Evolutionary conservation across 805 yeast genomes (phyloP).

Genomic region (Soucietia sequanensis): DNA sequence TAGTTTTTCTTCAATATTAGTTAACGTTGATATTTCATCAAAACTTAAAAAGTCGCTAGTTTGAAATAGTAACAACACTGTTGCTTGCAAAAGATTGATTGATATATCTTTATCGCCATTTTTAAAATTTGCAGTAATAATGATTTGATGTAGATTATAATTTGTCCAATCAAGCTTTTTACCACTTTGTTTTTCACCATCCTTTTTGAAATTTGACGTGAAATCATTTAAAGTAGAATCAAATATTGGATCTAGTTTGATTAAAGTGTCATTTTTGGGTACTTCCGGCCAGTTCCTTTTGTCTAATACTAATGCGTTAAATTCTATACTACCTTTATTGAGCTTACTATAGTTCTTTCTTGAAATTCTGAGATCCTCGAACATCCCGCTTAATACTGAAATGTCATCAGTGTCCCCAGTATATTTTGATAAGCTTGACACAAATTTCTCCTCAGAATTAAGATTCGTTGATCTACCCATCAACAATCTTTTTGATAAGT

Average conservation of each 20-base stretch:
- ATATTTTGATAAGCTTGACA: slow-evolving; percentile 19
- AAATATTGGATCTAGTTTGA: slow-evolving; percentile 25
- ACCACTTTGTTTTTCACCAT: slow-evolving; percentile 19
- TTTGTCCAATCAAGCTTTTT: slow-evolving; percentile 41
- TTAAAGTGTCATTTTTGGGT: slow-evolving; percentile 20
- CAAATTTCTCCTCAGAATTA: slow-evolving; percentile 20
- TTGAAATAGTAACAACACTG: slow-evolving; percentile 38
- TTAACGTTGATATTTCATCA: slow-evolving; percentile 18
- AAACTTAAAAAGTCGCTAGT: slow-evolving; percentile 17
- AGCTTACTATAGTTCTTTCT: slow-evolving; percentile 10
- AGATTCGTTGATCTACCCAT: slow-evolving; percentile 18
- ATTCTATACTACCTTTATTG: slow-evolving; percentile 14
- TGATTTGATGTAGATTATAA: slow-evolving; percentile 41
- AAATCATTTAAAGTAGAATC: slow-evolving; percentile 18
- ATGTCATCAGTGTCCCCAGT: slow-evolving; percentile 34
- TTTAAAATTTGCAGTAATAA: slow-evolving; percentile 29
- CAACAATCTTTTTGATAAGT: slow-evolving; percentile 37
- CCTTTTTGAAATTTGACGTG: slow-evolving; percentile 14
- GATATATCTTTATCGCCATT: slow-evolving; percentile 29
- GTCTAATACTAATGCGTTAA: slow-evolving; percentile 32
- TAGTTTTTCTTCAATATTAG: slow-evolving; percentile 33
- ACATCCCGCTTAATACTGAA: slow-evolving; percentile 28
- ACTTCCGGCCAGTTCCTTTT: slow-evolving; percentile 41
- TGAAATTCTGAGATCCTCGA: slow-evolving; percentile 29
- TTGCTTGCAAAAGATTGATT: slow-evolving; percentile 46